Percentiles rank a stretch among this genome's conserved stretches.
Evolutionary conservation across 2,329 filamentous ascomycete species (phyloP).

Genomic region (Diaporthe vexans): DNA sequence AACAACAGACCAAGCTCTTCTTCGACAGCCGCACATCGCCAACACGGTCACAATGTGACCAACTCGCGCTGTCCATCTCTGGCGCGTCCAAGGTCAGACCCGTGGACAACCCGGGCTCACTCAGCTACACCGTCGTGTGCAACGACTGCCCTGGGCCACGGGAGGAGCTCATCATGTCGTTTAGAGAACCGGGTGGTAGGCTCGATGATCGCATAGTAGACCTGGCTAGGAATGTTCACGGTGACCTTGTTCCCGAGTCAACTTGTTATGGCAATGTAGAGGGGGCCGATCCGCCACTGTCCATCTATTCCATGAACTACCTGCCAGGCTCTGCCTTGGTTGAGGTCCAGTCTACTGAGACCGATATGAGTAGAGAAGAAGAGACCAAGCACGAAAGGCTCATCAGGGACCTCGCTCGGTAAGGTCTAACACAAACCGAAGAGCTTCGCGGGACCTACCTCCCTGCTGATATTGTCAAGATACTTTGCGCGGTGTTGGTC

Average conservation of each 20-base stretch:
- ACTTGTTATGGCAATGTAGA: slow-evolving; percentile 45
- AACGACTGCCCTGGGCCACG: slow-evolving; percentile 39
- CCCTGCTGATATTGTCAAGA: slow-evolving; percentile 28
- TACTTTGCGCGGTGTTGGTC: slow-evolving; percentile 49
- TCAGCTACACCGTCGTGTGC: slow-evolving; percentile 50
- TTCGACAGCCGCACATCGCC: slow-evolving; percentile 45
- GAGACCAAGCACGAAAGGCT: background rate
- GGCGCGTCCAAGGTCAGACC: slow-evolving; percentile 43
- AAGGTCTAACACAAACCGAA: background rate
- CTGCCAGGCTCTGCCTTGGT: slow-evolving; percentile 44
- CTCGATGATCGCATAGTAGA: slow-evolving; percentile 40
- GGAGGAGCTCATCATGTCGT: background rate
- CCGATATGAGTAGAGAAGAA: slow-evolving; percentile 41
- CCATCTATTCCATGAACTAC: slow-evolving; percentile 37
- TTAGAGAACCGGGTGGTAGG: background rate
- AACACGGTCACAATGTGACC: slow-evolving; percentile 45
- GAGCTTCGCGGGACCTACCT: background rate
- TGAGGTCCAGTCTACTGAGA: slow-evolving; percentile 22
- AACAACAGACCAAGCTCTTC: slow-evolving; percentile 34
- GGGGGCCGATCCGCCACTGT: slow-evolving; percentile 46
- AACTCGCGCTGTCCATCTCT: slow-evolving; percentile 44
- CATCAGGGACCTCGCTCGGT: slow-evolving; percentile 41
- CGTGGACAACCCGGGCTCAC: slow-evolving; percentile 48
- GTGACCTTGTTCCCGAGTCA: slow-evolving; percentile 46
- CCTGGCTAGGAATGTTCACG: slow-evolving; percentile 47